phyloP scores from a whole-genome alignment of 345 rosid species.

The Melaleuca alternifolia region DNA sequence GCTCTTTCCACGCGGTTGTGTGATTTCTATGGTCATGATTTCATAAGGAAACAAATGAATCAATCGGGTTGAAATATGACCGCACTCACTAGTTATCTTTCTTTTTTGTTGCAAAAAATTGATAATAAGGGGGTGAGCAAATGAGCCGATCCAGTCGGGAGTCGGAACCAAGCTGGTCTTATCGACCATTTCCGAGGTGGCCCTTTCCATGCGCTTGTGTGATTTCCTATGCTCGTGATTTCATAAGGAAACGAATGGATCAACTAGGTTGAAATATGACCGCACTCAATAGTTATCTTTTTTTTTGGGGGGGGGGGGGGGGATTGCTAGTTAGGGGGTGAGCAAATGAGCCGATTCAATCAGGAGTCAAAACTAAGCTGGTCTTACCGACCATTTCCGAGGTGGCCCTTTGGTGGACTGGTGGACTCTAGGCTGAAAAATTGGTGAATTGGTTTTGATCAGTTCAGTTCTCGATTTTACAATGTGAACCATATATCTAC shows the following conservation, averaged over 20 bases:
- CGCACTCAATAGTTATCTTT: background rate
- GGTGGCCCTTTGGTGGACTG: rapidly evolving
- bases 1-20: background rate
- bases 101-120: background rate
- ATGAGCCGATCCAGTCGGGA: too few species aligned
- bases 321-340: too few species aligned
- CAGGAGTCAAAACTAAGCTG: rapidly evolving
- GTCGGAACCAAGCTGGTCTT: too few species aligned
- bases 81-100: background rate
- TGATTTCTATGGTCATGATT: background rate
- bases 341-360: background rate
- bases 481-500: background rate
- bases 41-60: background rate
- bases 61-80: background rate
- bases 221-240: background rate
- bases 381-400: background rate
- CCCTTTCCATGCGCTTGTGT: background rate
- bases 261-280: background rate
- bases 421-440: background rate
- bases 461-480: background rate
- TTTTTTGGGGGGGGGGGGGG: too few species aligned
- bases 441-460: background rate
- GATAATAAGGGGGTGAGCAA: too few species aligned
- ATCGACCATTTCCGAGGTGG: too few species aligned
- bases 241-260: background rate